Conservation (phyloP, 176 grass and related monocot species). For the Rhynchospora pubera region DNA sequence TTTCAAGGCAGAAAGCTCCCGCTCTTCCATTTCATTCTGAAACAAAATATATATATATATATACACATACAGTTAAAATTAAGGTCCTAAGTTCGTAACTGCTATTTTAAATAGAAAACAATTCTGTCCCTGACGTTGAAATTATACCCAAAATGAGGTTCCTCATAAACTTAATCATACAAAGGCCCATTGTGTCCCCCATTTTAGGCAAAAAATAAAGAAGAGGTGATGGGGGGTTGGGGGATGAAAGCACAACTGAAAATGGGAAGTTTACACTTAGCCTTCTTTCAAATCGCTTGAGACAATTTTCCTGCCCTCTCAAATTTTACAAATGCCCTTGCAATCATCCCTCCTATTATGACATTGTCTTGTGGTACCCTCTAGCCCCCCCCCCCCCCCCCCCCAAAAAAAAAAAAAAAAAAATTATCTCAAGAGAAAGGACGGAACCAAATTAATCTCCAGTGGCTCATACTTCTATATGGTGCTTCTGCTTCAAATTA, state of each 20-base stretch:
- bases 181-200: neutral
- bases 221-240: too few relatives aligned
- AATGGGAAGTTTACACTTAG: neutral
- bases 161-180: neutral
- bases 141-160: neutral
- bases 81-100: neutral
- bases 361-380: neutral
- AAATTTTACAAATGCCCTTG: neutral
- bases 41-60: too few relatives aligned
- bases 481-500: neutral
- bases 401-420: too few relatives aligned
- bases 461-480: neutral
- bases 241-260: neutral
- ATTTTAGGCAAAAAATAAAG: too few relatives aligned
- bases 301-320: neutral
- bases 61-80: too few relatives aligned
- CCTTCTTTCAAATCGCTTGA: neutral
- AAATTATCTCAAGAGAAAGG: neutral
- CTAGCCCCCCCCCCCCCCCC: neutral
- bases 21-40: conserved; percentile 83
- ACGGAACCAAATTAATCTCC: neutral
- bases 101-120: neutral
- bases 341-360: neutral
- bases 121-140: neutral
- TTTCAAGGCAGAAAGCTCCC: conserved; percentile 71